Conservation (phyloP, 2,329 filamentous ascomycete genomes). For the Nemania serpens region DNA sequence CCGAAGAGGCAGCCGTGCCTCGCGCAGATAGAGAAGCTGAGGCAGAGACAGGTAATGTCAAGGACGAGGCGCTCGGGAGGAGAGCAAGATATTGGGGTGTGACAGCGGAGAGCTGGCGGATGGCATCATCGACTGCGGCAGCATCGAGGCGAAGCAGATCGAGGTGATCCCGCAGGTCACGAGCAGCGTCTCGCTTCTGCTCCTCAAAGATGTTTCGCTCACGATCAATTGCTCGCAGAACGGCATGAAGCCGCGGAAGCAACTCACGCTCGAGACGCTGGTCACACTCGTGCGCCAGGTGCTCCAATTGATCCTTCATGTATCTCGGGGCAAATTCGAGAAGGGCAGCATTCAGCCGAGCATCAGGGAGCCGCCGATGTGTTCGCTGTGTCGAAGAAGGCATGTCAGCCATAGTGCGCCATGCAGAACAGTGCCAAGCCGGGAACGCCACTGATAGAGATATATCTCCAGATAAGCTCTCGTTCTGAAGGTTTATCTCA, state of each 20-base stretch:
- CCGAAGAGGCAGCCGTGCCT: background rate
- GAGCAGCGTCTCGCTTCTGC: slow-evolving; percentile 32
- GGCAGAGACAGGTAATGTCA: slow-evolving; percentile 29
- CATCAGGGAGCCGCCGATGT: slow-evolving; percentile 11
- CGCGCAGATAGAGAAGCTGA: slow-evolving; percentile 2
- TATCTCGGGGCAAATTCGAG: slow-evolving; percentile 35
- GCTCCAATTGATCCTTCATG: slow-evolving; percentile 36
- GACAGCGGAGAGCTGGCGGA: slow-evolving; percentile 30
- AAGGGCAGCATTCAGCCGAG: slow-evolving; percentile 34
- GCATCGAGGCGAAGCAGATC: slow-evolving; percentile 32
- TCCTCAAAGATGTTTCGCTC: slow-evolving; percentile 36
- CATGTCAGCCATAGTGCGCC: slow-evolving; percentile 30
- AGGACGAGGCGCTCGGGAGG: slow-evolving; percentile 33
- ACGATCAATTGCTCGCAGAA: slow-evolving; percentile 35
- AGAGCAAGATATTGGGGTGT: slow-evolving; percentile 32
- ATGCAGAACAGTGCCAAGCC: slow-evolving; percentile 14
- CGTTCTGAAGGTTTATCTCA: background rate
- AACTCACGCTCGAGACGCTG: slow-evolving; percentile 34
- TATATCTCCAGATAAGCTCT: background rate
- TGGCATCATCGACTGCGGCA: slow-evolving; percentile 28
- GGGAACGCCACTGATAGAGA: background rate
- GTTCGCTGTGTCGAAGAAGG: slow-evolving; percentile 18
- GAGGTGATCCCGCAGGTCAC: slow-evolving; percentile 33
- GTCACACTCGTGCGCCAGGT: slow-evolving; percentile 34
- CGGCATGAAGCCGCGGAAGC: slow-evolving; percentile 34